These are phyloP conservation scores for Ustilago tritici DNA, from an alignment of 1,284 basidiomycete genomes.

Conservation along the genomic window DNA sequence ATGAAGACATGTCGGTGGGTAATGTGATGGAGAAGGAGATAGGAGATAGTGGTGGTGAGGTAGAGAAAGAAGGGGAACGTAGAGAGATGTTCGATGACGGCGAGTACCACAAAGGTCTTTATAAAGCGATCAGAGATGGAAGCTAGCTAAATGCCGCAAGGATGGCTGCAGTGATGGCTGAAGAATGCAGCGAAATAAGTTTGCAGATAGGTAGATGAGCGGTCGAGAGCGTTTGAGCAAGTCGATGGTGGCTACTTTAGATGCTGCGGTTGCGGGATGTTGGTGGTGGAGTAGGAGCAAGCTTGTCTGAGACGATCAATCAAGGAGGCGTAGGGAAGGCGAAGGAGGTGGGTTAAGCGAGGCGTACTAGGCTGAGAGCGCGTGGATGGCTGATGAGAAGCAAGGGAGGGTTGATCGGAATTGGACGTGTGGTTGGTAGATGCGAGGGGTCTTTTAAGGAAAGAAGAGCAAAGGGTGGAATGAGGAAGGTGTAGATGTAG, in stretches of 20 bases:
- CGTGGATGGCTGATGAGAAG: constrained; percentile 39
- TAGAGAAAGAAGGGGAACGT: background rate
- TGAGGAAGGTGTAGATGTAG: constrained; percentile 19
- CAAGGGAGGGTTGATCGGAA: constrained; percentile 47
- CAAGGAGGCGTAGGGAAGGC: constrained; percentile 22
- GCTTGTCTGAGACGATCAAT: constrained; percentile 20
- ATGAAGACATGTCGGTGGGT: constrained; percentile 38
- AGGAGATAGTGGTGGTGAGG: background rate
- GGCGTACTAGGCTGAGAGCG: constrained; percentile 28
- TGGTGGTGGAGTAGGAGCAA: background rate
- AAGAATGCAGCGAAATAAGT: constrained; percentile 36
- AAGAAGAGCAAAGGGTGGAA: constrained; percentile 17
- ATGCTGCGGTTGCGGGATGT: background rate
- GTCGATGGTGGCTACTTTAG: background rate
- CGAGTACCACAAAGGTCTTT: constrained; percentile 16
- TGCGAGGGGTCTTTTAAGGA: constrained; percentile 49
- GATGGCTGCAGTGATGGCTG: constrained; percentile 19
- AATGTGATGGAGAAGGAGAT: constrained; percentile 9
- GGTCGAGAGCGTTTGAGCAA: background rate
- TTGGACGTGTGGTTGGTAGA: constrained; percentile 45
- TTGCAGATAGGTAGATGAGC: constrained; percentile 15
- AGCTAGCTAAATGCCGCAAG: constrained; percentile 25
- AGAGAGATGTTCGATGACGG: constrained; percentile 11
- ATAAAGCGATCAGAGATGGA: constrained; percentile 44
- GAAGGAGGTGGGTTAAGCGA: constrained; percentile 26